Evolutionary conservation across 805 yeast genomes (phyloP), one percentile per base, ranked within the genome.

Genomic region (Blastobotrys mokoenaii): DNA sequence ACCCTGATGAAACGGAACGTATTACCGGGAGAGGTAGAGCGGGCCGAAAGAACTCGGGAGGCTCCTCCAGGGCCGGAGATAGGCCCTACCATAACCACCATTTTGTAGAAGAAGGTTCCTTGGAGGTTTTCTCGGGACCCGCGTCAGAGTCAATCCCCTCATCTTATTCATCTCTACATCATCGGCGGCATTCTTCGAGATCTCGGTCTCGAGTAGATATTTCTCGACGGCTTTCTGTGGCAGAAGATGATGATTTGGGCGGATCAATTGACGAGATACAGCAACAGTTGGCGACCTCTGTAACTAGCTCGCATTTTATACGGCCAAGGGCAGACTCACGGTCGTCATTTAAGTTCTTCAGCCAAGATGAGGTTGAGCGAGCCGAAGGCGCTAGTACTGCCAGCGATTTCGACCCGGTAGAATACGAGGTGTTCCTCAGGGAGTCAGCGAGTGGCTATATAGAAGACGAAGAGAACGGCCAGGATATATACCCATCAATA

Each of bases 301-400:
- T 22, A 22, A 22, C 27, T 5, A 22, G 27, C 27, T 22, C 27
- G 27, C 38, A 34, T 17, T 17, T 10, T n/a, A 14, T 20, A 14
- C 59, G 69, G 18, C 11, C 41, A 2, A 39, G 59, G 15, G 46
- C 59, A 1, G 55, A 55, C 20, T 47, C 54, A 7, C 40, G 48
- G 6, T 47, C 57, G 7, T 70, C 80, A 45, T 90, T 93, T 67
- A 75, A 79, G 49, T 90, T 89, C 61, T 90, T 90, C 64, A 79
- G 90, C 9, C 71, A 82, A 3, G 86, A 84, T 46, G 93, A 87
- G 53, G 81, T 90, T 39, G 89, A 83, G 56, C 70, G 74, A 42
- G 97, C 97, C 0, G 93, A 84, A 44, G 96, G 96, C 40, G 68
- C 63, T 4, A 73, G 90, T 1, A 84, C 96, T 83, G 55, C 57